Evolutionary conservation across 2,329 filamentous ascomycete genomes (phyloP), one percentile per base, ranked within the genome.

Genomic region (Aspergillus latus): DNA sequence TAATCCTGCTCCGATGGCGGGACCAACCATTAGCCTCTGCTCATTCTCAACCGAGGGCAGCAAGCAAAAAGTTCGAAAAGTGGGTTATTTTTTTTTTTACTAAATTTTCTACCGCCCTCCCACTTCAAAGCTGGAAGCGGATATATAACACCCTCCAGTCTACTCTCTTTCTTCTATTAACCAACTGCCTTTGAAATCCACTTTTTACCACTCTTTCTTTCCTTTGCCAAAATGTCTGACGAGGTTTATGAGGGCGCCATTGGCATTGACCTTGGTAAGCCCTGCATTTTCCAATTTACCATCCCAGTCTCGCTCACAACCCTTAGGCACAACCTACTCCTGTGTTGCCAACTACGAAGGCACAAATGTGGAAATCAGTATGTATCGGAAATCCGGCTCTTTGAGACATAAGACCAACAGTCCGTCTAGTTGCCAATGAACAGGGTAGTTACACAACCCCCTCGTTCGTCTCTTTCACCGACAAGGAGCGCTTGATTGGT

Each of bases 201-300:
- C 40, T 50, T 50, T 51, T 28, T 42, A 40, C 58, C 39, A 11
- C 49, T 50, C 29, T 52, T 54, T 50, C 48, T 56, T 52, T 53
- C 68, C 72, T 60, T 64, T 26, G 40, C 57, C 50, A 68, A 61
- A 76, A 97, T 97, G 93, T 88, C 90, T 78, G 92, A 96, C 80
- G 93, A 97, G 88, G 88, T 95, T 73, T 99, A 97, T 80, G 94
- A 99, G 79, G 94, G 94, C 89, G 94, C 94, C 87, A 91, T 97
- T 83, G 94, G 94, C 87, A 99, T 99, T 84, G 94, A 99, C 88
- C 86, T 99, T 83, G 94, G 93, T 96, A 83, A 73, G 88, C 82
- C 66, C 52, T 49, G 30, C 57, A 60, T 34, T 8, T 40, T 26
- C 40, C 11, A n/a, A n/a, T 13, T 45, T 47, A 36, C 29, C 44